Base-by-base conservation (phyloP, 768 basidiomycete genomes). In the Grammothele lineata region DNA sequence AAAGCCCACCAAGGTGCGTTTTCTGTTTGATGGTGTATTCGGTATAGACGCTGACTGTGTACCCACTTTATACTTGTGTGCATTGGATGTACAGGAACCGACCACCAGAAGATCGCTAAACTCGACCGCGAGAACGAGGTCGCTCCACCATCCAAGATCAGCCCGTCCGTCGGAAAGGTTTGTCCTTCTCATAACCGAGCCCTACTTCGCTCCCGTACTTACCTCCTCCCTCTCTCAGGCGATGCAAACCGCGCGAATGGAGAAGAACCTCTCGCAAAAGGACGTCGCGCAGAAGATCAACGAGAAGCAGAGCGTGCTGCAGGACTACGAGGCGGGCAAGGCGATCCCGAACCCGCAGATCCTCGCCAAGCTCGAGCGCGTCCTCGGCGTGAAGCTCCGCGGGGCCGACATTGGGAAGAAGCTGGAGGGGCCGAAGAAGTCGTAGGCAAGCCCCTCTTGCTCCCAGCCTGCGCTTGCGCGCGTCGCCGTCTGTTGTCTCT, bases 111-210 rank as follows among this genome's bases (percentile, higher is more conserved):
- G 46, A 93, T 94, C 62, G 92, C 88, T 21, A 94, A 94, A 62
- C 83, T 97, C 35, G 93, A 94, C 66, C 81, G 90, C 36, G 92
- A 96, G 58, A 94, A 97, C 65, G 93, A 95, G 61, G 92, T 95
- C 19, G 91, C 92, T 8, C 92, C 93, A 6, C 94, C 94, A 38
- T 56, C 86, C 43, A 95, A 92, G 69, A 70, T 97, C 54, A 64
- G 74, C 2, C 73, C 82, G 8, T 74, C 72, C 19, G 88, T 88
- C 51, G 87, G 88, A 54, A 83, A 82, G 66, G 88, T 86, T 61
- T 35, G 76, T 65, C 14, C 27, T 15, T 18, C 15, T n/a, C 14
- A 42, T n/a, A 22, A n/a, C 37, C 21, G 12, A n/a, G 9, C 17
- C 24, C 18, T 17, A 33, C 25, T 48, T 22, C 15, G 15, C 26